Evolutionary conservation across 2,329 filamentous ascomycete species (phyloP), one percentile per base, ranked within the genome.

Genomic region (Pyrenochaeta sp.): DNA sequence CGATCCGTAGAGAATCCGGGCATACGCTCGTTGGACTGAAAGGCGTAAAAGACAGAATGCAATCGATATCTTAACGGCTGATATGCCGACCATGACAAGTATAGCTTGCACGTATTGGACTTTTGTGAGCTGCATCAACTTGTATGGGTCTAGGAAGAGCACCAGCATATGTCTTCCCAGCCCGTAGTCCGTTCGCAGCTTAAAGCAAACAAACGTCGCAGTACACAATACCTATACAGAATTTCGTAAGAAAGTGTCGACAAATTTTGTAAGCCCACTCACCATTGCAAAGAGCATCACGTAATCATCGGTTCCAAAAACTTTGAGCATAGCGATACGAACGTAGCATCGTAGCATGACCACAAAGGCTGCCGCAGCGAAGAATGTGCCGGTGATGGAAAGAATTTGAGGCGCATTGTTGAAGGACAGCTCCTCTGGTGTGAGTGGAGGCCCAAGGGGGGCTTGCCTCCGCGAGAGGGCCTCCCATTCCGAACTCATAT

Each of bases 281-380:
- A 83, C 74, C 72, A 77, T 74, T 3, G 82, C 78, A 3, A 71
- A 56, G 1, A 80, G 49, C 64, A 84, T 84, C 2, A 80, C 59
- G 56, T 75, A 81, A 65, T 85, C 84, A 73, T 86, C 84, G 25
- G 75, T 63, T 1, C 83, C 83, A 44, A 82, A 74, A 28, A 80
- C 81, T 25, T 78, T 81, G 44, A 86, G 76, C 69, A 85, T 79
- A 10, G 69, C 65, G 2, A 78, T 27, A 10, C 84, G 78, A 27
- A 85, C 84, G 56, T 82, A 83, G 34, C 80, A 67, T 30, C 82
- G 78, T n/a, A 80, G 67, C 4, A 77, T 6, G 1, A 83, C 79
- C 1, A 76, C 69, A 9, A 82, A 48, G 0, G 77, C 65, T 1
- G 81, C 78, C 12, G 78, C 42, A 0, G 70, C 66, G 13, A 79